A percentile compares a stretch with the other conserved stretches of the same genome.
phyloP scores from a whole-genome alignment of 192 early-diverging fungal species.

The Polychytrium aggregatum region DNA sequence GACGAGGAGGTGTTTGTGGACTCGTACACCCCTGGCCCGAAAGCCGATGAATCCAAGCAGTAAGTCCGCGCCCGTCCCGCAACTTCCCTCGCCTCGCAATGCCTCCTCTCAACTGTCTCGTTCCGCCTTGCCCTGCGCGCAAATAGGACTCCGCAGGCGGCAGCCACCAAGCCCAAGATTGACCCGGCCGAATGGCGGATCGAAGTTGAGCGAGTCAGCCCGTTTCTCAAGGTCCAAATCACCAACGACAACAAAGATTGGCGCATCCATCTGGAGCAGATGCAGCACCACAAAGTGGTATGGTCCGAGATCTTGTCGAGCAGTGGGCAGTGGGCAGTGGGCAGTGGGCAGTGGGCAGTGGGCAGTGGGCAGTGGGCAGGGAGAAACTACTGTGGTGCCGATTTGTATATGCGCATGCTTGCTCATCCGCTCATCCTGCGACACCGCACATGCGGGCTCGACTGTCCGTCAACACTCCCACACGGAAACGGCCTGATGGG shows the following conservation, averaged over 20 bases:
- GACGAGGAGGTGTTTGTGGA: slow-evolving; percentile 37
- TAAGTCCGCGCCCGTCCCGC: not conserved
- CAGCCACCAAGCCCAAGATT: slow-evolving; percentile 19
- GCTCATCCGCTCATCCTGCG: too few relatives aligned
- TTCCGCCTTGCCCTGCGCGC: too few relatives aligned
- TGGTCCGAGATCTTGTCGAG: not conserved
- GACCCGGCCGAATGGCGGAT: slow-evolving; percentile 41
- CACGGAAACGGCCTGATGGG: too few relatives aligned
- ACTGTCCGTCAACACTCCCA: not conserved
- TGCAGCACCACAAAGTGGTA: slow-evolving; percentile 32
- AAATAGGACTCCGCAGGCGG: slow-evolving; percentile 7
- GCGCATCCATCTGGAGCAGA: slow-evolving; percentile 46
- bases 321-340: too few relatives aligned
- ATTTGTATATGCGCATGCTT: too few relatives aligned
- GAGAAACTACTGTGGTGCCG: too few relatives aligned
- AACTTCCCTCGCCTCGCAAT: too few relatives aligned
- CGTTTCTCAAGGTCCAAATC: slow-evolving; percentile 37
- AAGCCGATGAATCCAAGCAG: slow-evolving; percentile 7
- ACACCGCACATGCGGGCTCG: too few relatives aligned
- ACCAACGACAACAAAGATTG: slow-evolving; percentile 52
- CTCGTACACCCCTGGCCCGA: not conserved
- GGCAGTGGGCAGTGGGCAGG: too few relatives aligned
- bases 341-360: too few relatives aligned
- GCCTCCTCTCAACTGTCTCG: too few relatives aligned
- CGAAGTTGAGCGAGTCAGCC: slow-evolving; percentile 48